A percentile compares a stretch with the other conserved stretches of the same genome.
phyloP scores from a whole-genome alignment of 2,329 filamentous ascomycete species.

The Ceratocystis ficicola region DNA sequence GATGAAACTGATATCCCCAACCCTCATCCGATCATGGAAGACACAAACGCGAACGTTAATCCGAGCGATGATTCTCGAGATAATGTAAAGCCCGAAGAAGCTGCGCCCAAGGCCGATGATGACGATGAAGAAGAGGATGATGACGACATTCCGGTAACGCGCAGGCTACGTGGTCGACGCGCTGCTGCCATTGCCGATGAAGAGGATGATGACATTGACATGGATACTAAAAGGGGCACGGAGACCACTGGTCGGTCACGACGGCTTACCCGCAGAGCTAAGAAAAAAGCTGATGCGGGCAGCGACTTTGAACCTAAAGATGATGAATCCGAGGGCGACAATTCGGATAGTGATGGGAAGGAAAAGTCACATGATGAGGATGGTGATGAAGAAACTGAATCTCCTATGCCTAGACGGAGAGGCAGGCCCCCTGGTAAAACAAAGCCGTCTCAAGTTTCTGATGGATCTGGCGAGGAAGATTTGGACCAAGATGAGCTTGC shows the following conservation, averaged over 20 bases:
- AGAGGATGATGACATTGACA: conserved; percentile 38
- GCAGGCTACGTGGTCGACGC: conserved; percentile 19
- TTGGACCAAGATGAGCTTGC: conserved; percentile 53
- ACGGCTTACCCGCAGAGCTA: conserved; percentile 39
- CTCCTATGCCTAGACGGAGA: conserved; percentile 35
- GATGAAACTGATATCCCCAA: conserved; percentile 21
- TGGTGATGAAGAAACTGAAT: conserved; percentile 31
- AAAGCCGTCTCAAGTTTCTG: conserved; percentile 35
- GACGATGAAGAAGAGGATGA: conserved; percentile 28
- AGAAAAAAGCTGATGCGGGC: conserved; percentile 41
- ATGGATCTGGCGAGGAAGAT: conserved; percentile 43
- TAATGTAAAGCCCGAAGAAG: background rate
- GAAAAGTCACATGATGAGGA: conserved; percentile 32
- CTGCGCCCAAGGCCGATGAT: conserved; percentile 23
- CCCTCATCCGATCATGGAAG: conserved; percentile 28
- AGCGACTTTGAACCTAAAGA: conserved; percentile 48
- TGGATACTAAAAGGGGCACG: conserved; percentile 23
- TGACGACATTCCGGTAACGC: conserved; percentile 25
- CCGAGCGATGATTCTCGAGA: conserved; percentile 23
- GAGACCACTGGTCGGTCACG: conserved; percentile 30
- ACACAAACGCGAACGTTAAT: conserved; percentile 25
- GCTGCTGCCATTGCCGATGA: conserved; percentile 26
- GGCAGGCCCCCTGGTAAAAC: conserved; percentile 32
- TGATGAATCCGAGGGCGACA: conserved; percentile 47
- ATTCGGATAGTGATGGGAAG: conserved; percentile 39